Conservation (phyloP, 179 eudicot genomes). For the Actinidia arguta region DNA sequence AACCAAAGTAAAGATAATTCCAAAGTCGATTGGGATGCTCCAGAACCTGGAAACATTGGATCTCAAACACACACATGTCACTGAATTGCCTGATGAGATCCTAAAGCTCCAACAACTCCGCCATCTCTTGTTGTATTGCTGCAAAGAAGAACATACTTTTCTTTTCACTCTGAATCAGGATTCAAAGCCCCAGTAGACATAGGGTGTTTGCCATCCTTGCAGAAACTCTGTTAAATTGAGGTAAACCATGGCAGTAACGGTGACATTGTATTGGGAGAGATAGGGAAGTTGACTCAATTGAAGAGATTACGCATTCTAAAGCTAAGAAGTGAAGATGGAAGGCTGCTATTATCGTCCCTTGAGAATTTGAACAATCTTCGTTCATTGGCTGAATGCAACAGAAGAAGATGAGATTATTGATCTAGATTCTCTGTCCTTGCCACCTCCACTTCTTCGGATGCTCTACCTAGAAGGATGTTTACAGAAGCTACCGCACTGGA, state of each 20-base stretch:
- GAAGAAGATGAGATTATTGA: too few species aligned
- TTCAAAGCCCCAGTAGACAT: constrained; percentile 4
- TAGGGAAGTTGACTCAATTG: too few species aligned
- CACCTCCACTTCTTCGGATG: background rate
- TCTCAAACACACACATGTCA: constrained; percentile 19
- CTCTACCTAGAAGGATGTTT: background rate
- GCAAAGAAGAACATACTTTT: background rate
- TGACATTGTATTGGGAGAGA: too few species aligned
- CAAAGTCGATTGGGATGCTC: constrained; percentile 26
- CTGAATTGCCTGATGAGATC: constrained; percentile 20
- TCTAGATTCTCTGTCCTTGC: too few species aligned
- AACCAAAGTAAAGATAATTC: constrained; percentile 17
- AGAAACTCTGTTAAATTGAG: too few species aligned
- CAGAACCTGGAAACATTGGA: constrained; percentile 25
- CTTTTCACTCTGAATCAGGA: constrained; percentile 2
- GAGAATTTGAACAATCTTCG: too few species aligned
- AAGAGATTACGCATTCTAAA: too few species aligned
- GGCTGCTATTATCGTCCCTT: too few species aligned
- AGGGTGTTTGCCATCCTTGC: too few species aligned
- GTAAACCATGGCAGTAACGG: too few species aligned
- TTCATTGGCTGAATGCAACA: too few species aligned
- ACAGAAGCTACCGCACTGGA: background rate
- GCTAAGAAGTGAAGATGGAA: too few species aligned
- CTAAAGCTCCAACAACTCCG: constrained; percentile 15
- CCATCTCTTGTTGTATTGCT: constrained; percentile 32